Evolutionary conservation across 2,329 filamentous ascomycete species (phyloP).

Genomic region (Fusarium annulatum): DNA sequence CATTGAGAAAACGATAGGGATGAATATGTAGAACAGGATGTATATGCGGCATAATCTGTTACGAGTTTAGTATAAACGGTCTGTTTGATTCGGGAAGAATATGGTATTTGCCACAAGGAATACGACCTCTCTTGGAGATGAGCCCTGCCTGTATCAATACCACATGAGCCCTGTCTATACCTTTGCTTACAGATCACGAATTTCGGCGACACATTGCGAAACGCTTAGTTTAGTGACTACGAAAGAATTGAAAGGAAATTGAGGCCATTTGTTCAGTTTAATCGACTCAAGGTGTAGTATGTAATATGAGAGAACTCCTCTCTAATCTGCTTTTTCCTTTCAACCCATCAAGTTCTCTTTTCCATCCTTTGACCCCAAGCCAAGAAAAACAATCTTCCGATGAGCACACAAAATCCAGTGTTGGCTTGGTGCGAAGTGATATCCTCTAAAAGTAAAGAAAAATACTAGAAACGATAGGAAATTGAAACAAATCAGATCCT

Average conservation of each 20-base stretch:
- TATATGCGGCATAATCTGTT: constrained; percentile 5
- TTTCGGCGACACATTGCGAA: background rate
- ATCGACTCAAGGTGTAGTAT: background rate
- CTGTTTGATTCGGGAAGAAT: background rate
- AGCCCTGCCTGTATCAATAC: background rate
- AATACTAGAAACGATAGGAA: background rate
- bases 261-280: background rate
- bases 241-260: background rate
- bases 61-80: background rate
- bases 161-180: background rate
- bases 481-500: background rate
- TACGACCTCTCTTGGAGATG: background rate
- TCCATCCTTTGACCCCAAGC: constrained; percentile 15
- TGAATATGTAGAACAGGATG: background rate
- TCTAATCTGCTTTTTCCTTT: constrained; percentile 8
- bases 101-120: background rate
- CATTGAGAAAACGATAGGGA: constrained; percentile 39
- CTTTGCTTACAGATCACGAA: background rate
- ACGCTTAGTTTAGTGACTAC: background rate
- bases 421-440: constrained; percentile 36
- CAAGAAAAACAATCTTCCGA: constrained; percentile 22
- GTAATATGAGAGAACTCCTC: constrained; percentile 17
- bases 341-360: constrained; percentile 16
- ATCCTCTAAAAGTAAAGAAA: constrained; percentile 32
- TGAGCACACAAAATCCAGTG: constrained; percentile 37